phyloP scores from a whole-genome alignment of 1,284 basidiomycete species.

The Waitea zeae region DNA sequence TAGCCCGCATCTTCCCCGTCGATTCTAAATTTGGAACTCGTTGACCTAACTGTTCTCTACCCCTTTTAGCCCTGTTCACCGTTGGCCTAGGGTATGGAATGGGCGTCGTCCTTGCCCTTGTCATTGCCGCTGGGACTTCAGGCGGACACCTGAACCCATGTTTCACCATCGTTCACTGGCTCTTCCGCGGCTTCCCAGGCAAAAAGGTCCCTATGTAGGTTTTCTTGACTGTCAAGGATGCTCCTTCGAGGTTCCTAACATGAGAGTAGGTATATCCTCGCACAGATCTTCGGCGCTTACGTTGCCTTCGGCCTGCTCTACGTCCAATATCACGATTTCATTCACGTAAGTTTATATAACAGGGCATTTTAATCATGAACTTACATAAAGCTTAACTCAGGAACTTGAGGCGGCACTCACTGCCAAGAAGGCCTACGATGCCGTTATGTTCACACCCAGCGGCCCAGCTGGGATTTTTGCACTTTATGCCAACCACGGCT shows the following conservation, averaged over 20 bases:
- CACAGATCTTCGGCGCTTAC: constrained; percentile 46
- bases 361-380: background rate
- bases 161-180: constrained; percentile 33
- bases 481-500: constrained; percentile 28
- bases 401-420: constrained; percentile 23
- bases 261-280: constrained; percentile 33
- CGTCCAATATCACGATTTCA: constrained; percentile 37
- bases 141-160: constrained; percentile 49
- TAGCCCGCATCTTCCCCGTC: constrained; percentile 25
- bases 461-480: constrained; percentile 49
- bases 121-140: constrained; percentile 32
- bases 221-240: background rate
- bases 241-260: constrained; percentile 3
- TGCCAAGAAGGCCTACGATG: constrained; percentile 17
- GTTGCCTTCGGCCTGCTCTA: constrained; percentile 42
- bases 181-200: constrained; percentile 29
- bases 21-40: no score
- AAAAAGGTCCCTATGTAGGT: constrained; percentile 1
- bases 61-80: background rate
- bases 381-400: constrained; percentile 9
- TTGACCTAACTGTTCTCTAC: constrained; percentile 1
- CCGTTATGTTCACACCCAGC: constrained; percentile 33
- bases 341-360: constrained; percentile 16
- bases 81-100: constrained; percentile 46
- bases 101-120: constrained; percentile 44